Evolutionary conservation across 371 early-diverging fungal genomes (phyloP).

Genomic region (Mortierella sp.): DNA sequence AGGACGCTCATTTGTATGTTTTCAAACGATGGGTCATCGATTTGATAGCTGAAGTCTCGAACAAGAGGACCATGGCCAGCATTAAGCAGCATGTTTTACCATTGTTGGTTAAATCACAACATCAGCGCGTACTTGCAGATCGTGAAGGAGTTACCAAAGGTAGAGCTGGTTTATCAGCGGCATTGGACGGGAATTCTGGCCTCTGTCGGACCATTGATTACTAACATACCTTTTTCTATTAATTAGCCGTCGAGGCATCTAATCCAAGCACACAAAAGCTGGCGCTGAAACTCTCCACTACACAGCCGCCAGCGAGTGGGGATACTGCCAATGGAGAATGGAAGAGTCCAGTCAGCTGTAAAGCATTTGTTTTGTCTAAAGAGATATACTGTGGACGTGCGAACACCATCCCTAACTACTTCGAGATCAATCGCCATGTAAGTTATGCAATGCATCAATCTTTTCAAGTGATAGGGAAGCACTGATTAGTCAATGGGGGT

Average conservation of each 20-base stretch:
- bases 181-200: neutral
- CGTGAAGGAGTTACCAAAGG: conserved; percentile 76
- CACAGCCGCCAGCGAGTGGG: conserved; percentile 22
- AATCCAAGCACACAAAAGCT: conserved; percentile 52
- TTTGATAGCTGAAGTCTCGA: conserved; percentile 64
- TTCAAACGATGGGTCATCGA: conserved; percentile 93
- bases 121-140: conserved; percentile 75
- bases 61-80: conserved; percentile 77
- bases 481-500: neutral
- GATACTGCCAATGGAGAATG: conserved; percentile 25
- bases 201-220: neutral
- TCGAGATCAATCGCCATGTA: conserved; percentile 88
- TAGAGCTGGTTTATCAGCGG: conserved; percentile 42
- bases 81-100: conserved; percentile 90
- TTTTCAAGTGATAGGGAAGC: no score
- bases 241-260: conserved; percentile 34
- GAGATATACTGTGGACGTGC: conserved; percentile 76
- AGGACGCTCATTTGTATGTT: conserved; percentile 92
- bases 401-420: conserved; percentile 86
- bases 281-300: conserved; percentile 51
- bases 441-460: conserved; percentile 26
- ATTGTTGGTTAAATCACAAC: conserved; percentile 82
- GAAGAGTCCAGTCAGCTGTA: conserved; percentile 62
- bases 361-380: conserved; percentile 68
- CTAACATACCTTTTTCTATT: neutral